Conservation (phyloP, 345 rosid genomes). For the Corchorus olitorius region DNA sequence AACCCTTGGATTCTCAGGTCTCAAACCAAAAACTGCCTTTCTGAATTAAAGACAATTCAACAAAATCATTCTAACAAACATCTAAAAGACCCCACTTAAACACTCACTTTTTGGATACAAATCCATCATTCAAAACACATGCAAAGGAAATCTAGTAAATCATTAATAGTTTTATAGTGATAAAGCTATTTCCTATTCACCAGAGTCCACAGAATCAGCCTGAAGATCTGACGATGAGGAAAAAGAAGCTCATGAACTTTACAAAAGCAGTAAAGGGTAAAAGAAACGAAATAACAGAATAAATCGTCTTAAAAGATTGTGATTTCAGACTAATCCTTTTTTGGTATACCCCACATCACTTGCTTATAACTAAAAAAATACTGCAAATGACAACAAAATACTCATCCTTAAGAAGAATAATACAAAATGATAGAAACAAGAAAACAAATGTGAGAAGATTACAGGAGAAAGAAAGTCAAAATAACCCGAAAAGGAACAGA, state of each 20-base stretch:
- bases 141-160: not conserved
- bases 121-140: conserved; percentile 16
- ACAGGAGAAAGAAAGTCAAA: not conserved
- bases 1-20: conserved; percentile 21
- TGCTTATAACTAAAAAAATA: not conserved
- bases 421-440: not conserved
- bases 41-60: conserved; percentile 15
- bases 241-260: not conserved
- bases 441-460: not conserved
- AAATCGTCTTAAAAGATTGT: not conserved
- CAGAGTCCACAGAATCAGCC: not conserved
- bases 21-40: conserved; percentile 26
- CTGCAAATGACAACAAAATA: not conserved
- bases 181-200: not conserved
- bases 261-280: not conserved
- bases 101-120: conserved; percentile 16
- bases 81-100: not conserved
- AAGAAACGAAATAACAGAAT: conserved; percentile 1
- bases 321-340: not conserved
- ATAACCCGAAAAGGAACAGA: not conserved
- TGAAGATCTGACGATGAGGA: not conserved
- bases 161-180: not conserved
- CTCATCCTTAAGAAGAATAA: not conserved
- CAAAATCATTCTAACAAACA: conserved; percentile 12
- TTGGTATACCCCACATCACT: not conserved